Base-by-base conservation (phyloP, 345 rosid species). In the Carallia brachiata region DNA sequence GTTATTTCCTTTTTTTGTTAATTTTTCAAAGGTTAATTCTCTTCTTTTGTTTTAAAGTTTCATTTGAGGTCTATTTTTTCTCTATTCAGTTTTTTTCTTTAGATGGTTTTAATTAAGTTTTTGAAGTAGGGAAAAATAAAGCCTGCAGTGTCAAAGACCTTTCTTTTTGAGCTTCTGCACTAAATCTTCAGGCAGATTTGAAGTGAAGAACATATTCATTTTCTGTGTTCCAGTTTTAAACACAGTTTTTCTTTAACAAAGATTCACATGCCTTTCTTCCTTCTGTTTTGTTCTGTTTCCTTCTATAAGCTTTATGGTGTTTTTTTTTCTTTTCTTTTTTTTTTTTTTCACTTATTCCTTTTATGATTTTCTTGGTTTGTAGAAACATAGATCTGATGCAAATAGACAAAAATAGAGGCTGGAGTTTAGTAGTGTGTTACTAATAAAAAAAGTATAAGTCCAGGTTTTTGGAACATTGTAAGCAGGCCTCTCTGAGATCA, bases 341-440 rank as follows among this genome's bases (percentile, higher is more conserved):
- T 36, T 36, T 34, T 70, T 65, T 66, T 34, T 68, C 67, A 23
- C 23, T 23, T 23, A 23, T 23, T 23, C 70, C 63, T 52, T 75
- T 72, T 66, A 47, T 76, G 78, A 73, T 73, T 52, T 36, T 76
- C 68, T 67, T 50, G 62, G 73, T 69, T 52, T 67, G 78, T 81
- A 53, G 71, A 74, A 62, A 64, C 76, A 74, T 82, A 84, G 93
- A 90, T 90, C 94, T 85, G 86, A 82, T 85, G 78, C 76, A 19
- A 82, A 80, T 73, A 75, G 80, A 85, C 77, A 53, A 71, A 83
- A 78, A 84, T 62, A 72, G 50, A 68, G 67, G 16, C 50, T 4
- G 12, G 50, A 72, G 80, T 71, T 77, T 70, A 70, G 57, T 63
- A 61, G 68, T 74, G 74, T 12, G 63, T 50, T 10, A 52, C 37